These are phyloP conservation scores for Primulina huaijiensis DNA, from an alignment of 257 asterid species.

Conservation along the genomic window DNA sequence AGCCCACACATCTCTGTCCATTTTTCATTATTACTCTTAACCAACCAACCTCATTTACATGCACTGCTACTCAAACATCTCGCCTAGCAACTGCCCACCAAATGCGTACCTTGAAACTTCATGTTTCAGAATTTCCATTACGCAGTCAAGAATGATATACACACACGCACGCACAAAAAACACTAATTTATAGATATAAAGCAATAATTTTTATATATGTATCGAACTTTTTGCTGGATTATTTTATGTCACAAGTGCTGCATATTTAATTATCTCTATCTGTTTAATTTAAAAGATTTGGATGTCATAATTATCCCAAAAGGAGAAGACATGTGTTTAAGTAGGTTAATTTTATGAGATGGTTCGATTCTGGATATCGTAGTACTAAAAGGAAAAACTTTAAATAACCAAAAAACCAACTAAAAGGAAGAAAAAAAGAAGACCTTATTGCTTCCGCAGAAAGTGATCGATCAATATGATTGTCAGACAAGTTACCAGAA, in stretches of 20 bases:
- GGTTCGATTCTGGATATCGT: slow-evolving; percentile 14
- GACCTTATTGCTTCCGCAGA: slow-evolving; percentile 19
- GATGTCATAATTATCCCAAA: neutral
- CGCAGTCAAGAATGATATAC: neutral
- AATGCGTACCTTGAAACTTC: too few species aligned
- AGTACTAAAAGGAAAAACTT: slow-evolving; percentile 18
- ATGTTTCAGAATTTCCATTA: too few species aligned
- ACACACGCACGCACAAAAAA: neutral
- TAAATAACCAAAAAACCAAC: neutral
- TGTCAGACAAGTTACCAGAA: slow-evolving; percentile 33
- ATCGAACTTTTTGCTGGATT: neutral
- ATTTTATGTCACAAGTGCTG: neutral
- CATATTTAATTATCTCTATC: too few species aligned
- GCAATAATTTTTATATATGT: too few species aligned
- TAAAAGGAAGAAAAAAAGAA: neutral
- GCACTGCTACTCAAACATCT: neutral
- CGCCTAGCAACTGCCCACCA: neutral
- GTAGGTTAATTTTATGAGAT: slow-evolving; percentile 21
- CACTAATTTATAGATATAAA: too few species aligned
- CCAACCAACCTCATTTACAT: neutral
- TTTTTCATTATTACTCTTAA: neutral
- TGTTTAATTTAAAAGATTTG: neutral
- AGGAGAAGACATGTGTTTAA: neutral
- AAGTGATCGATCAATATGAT: slow-evolving; percentile 25
- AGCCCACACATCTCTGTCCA: slow-evolving; percentile 2